A percentile compares a stretch with the other conserved stretches of the same genome.
These are phyloP conservation scores for Aureobasidium melanogenum DNA, from an alignment of 2,329 filamentous ascomycete genomes.

Conservation along the genomic window DNA sequence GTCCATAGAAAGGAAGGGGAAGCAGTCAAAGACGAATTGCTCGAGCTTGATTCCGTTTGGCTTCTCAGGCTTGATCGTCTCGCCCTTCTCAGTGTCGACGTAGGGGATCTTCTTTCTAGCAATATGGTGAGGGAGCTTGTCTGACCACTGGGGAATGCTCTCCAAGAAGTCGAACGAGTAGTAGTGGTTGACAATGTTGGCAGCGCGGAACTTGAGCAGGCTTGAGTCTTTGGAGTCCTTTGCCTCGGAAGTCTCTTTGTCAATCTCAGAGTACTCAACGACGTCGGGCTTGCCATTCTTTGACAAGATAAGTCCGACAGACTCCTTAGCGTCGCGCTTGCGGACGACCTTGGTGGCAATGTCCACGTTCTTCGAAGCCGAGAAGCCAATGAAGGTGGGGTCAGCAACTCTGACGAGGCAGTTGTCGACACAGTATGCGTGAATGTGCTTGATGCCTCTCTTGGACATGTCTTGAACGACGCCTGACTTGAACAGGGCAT, in stretches of 20 bases:
- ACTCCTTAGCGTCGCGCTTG: slow-evolving; percentile 93
- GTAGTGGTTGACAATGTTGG: slow-evolving; percentile 99
- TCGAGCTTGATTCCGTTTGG: slow-evolving; percentile 98
- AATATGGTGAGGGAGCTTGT: slow-evolving; percentile 87
- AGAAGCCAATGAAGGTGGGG: slow-evolving; percentile 89
- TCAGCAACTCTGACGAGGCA: slow-evolving; percentile 99
- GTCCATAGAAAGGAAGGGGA: slow-evolving; percentile 74
- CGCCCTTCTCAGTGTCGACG: slow-evolving; percentile 59
- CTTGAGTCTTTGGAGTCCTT: slow-evolving; percentile 70
- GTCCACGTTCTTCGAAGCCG: slow-evolving; percentile 78
- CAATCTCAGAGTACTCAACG: slow-evolving; percentile 97
- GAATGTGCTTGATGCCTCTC: slow-evolving; percentile 87
- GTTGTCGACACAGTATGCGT: slow-evolving; percentile 98
- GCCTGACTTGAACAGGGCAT: slow-evolving; percentile 71
- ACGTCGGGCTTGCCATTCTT: slow-evolving; percentile 97
- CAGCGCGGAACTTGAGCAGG: slow-evolving; percentile 89
- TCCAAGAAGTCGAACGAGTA: slow-evolving; percentile 93
- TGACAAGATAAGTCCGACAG: slow-evolving; percentile 84
- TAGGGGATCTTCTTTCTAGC: slow-evolving; percentile 97
- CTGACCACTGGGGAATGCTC: slow-evolving; percentile 75
- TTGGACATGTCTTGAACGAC: slow-evolving; percentile 81
- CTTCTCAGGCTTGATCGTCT: slow-evolving; percentile 80
- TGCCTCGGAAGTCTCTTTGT: slow-evolving; percentile 78
- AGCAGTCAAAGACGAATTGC: slow-evolving; percentile 98
- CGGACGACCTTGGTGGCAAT: slow-evolving; percentile 99